phyloP scores from a whole-genome alignment of 306 rosid species.

The Sophora flavescens region DNA sequence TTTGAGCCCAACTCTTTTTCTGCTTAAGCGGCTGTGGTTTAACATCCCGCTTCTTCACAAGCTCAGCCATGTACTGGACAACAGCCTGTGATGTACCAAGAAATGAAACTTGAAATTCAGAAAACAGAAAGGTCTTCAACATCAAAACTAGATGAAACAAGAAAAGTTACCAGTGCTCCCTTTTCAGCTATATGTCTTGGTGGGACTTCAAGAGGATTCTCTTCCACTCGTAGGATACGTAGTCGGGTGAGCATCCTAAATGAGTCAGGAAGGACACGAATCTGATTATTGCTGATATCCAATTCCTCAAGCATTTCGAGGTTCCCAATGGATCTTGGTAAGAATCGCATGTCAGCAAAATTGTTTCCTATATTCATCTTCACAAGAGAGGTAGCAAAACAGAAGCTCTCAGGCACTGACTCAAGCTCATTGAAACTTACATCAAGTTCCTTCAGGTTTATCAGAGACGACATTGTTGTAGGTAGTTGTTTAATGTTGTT shows the following conservation, averaged over 20 bases:
- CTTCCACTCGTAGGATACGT: slow-evolving; percentile 65
- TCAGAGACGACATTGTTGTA: slow-evolving; percentile 69
- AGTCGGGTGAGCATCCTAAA: slow-evolving; percentile 64
- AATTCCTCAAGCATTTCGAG: slow-evolving; percentile 82
- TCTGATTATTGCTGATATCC: slow-evolving; percentile 82
- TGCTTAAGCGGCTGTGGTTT: slow-evolving; percentile 55
- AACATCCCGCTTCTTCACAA: slow-evolving; percentile 54
- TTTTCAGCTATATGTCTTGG: slow-evolving; percentile 66
- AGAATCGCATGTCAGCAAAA: slow-evolving; percentile 66
- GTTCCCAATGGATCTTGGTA: slow-evolving; percentile 79
- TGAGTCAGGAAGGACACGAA: slow-evolving; percentile 68
- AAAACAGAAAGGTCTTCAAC: neutral
- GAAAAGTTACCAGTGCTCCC: slow-evolving; percentile 71
- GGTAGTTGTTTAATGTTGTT: slow-evolving; percentile 74
- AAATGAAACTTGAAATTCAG: slow-evolving; percentile 19
- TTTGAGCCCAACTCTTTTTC: slow-evolving; percentile 69
- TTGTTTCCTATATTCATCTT: slow-evolving; percentile 79
- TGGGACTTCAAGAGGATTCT: slow-evolving; percentile 82
- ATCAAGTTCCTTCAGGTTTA: slow-evolving; percentile 68
- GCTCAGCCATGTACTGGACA: slow-evolving; percentile 73
- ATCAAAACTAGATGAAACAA: neutral
- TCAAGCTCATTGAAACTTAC: slow-evolving; percentile 82
- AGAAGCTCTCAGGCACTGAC: slow-evolving; percentile 74
- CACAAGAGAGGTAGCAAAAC: slow-evolving; percentile 69
- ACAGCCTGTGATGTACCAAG: slow-evolving; percentile 64